Evolutionary conservation across 495 filamentous ascomycete species (phyloP), one percentile per base, ranked within the genome.

Genomic region (Hypoxylon subgilvum): DNA sequence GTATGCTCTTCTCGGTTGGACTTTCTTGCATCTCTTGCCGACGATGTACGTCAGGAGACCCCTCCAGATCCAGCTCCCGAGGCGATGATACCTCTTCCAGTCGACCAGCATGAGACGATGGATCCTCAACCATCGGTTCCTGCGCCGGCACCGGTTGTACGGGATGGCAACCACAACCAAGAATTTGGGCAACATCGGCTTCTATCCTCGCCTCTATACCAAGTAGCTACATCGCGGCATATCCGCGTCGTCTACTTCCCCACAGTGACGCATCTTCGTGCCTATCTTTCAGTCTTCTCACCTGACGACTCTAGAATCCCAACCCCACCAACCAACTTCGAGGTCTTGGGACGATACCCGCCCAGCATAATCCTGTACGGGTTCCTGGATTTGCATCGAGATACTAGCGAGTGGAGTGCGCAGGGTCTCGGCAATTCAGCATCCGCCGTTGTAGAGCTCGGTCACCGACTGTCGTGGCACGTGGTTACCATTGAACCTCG

Each of bases 391-490:
- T 69, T 90, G 28, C 92, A 96, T 72, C 76, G 76, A n/a, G 71
- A 78, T 21, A 92, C 89, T 3, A 82, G 83, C 49, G 90, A 94
- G 63, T 92, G 88, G 79, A 92, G 88, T 35, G 90, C 87, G 0
- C 91, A 96, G 69, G 92, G 91, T 0, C 69, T 96, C 4, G 83
- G 83, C 42, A 83, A 85, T 63, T 89, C 86, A 4, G 75, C 89
- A 12, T 82, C 91, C 8, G 69, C 72, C 17, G 72, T 87, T 5
- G 83, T 92, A 21, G 91, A 95, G 61, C 76, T 84, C 6, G 85
- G 87, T 1, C 55, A 59, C 21, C 68, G 78, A n/a, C 42, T 57
- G 12, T 65, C 65, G 14, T 72, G 77, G 53, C 53, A 53, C 30
- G 66, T 70, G 2, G 55, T 72, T 8, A 35, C 75, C 21, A 58